Evolutionary conservation across 164 flowering plant species (phyloP).

Genomic region (Tetrastigma voinierianum): DNA sequence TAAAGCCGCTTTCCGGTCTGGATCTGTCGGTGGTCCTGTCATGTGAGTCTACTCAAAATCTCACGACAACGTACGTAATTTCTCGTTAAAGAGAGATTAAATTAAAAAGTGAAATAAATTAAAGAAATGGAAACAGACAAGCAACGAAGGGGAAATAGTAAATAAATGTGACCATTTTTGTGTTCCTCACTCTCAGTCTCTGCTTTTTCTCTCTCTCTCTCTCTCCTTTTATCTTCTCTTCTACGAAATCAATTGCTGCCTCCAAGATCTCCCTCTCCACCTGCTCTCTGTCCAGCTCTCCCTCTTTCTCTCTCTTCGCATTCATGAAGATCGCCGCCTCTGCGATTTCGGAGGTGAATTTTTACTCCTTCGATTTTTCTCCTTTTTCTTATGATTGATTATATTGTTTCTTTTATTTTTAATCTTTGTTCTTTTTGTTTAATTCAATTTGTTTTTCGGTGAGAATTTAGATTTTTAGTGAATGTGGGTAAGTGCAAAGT

Average conservation of each 20-base stretch:
- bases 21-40: no score
- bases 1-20: no score
- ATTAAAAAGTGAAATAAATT: no score
- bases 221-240: constrained; percentile 20
- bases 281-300: not conserved
- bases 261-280: constrained; percentile 5
- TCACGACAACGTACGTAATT: no score
- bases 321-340: not conserved
- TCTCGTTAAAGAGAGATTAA: no score
- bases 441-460: no score
- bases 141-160: no score
- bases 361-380: not conserved
- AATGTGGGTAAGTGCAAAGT: no score
- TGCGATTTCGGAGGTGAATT: constrained; percentile 7
- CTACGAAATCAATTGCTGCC: constrained; percentile 25
- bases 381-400: not conserved
- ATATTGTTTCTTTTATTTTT: no score
- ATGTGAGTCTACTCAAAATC: no score
- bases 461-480: no score
- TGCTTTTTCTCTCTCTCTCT: constrained; percentile 2
- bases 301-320: constrained; percentile 5
- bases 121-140: not conserved
- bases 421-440: no score
- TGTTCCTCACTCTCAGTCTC: constrained; percentile 1
- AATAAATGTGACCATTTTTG: not conserved